phyloP scores from a whole-genome alignment of 129 eudicot genomes.

The Cynara cardunculus region DNA sequence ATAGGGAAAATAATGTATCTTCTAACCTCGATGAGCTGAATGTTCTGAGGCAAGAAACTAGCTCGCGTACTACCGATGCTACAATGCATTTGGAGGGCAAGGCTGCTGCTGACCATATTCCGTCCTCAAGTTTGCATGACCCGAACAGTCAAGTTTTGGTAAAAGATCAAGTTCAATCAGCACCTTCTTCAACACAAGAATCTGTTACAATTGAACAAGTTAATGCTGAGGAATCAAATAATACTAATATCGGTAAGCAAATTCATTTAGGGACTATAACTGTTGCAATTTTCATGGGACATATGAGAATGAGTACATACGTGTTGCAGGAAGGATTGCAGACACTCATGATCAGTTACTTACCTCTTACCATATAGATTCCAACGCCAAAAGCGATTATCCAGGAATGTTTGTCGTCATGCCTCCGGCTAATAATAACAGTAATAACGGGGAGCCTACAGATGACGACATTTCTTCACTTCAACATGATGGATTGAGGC shows the following conservation, averaged over 20 bases:
- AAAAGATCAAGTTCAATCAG: slow-evolving; percentile 6
- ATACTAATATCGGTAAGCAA: background rate
- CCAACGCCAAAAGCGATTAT: slow-evolving; percentile 16
- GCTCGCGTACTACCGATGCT: background rate
- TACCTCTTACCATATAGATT: slow-evolving; percentile 25
- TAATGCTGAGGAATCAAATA: slow-evolving; percentile 15
- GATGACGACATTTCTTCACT: slow-evolving; percentile 20
- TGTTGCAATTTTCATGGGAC: too few relatives aligned
- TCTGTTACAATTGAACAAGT: slow-evolving; percentile 8
- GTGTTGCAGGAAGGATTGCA: slow-evolving; percentile 22
- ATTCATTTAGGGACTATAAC: too few relatives aligned
- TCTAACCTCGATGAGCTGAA: background rate
- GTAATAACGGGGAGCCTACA: slow-evolving; percentile 17
- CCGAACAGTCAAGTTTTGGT: background rate
- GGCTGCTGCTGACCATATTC: too few relatives aligned
- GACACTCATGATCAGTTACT: slow-evolving; percentile 22
- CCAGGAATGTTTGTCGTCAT: slow-evolving; percentile 22
- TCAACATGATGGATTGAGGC: slow-evolving; percentile 42
- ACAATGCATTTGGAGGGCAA: too few relatives aligned
- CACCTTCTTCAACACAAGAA: slow-evolving; percentile 21
- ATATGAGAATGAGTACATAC: too few relatives aligned
- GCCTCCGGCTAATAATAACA: slow-evolving; percentile 18
- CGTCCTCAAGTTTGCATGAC: background rate
- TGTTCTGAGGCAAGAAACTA: slow-evolving; percentile 6
- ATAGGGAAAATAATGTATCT: slow-evolving; percentile 8